Evolutionary conservation across 2,329 filamentous ascomycete genomes (phyloP).

Genomic region (Chrysosporium queenslandicum): DNA sequence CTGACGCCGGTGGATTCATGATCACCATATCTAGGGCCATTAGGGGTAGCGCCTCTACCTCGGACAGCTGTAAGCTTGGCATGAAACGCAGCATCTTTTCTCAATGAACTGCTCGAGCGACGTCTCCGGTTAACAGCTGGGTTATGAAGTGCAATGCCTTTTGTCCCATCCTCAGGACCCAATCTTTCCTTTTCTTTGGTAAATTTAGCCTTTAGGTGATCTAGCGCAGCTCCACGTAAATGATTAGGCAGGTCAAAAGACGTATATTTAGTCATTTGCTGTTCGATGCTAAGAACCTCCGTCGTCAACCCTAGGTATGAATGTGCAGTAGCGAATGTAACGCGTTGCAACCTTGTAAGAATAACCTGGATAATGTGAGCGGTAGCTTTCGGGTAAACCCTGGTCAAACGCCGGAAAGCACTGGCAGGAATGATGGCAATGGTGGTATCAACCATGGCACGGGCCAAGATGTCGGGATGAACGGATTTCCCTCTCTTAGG

Average conservation of each 20-base stretch:
- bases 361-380: constrained; percentile 98
- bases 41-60: constrained; percentile 29
- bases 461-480: constrained; percentile 93
- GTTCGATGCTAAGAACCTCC: constrained; percentile 86
- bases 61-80: constrained; percentile 44
- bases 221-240: constrained; percentile 69
- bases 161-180: constrained; percentile 68
- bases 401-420: constrained; percentile 83
- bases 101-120: constrained; percentile 61
- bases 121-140: constrained; percentile 55
- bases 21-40: constrained; percentile 21
- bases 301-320: constrained; percentile 85
- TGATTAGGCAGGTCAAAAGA: constrained; percentile 86
- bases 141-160: constrained; percentile 94
- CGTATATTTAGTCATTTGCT: constrained; percentile 86
- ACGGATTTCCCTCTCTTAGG: constrained; percentile 54
- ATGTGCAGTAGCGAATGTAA: constrained; percentile 89
- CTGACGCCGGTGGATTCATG: constrained; percentile 43
- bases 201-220: constrained; percentile 88
- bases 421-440: constrained; percentile 97
- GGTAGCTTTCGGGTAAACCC: constrained; percentile 90
- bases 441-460: constrained; percentile 90
- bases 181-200: constrained; percentile 71
- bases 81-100: constrained; percentile 70
- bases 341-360: constrained; percentile 81